Percentiles rank a stretch among this genome's conserved stretches.
Conservation (phyloP, 345 rosid genomes). For the Lumnitzera racemosa region DNA sequence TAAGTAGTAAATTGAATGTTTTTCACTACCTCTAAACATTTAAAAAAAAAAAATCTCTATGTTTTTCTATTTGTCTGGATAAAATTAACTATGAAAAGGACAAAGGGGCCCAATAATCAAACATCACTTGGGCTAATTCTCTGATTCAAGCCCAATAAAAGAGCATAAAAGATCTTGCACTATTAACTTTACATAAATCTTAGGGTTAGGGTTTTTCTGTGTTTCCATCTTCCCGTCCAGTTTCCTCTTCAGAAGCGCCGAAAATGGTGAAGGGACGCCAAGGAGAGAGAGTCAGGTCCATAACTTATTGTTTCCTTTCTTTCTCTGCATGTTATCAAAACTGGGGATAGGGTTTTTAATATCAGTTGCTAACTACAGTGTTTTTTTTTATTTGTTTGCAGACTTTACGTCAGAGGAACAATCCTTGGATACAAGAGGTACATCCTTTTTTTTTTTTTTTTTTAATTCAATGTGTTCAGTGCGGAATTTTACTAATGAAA, state of each 20-base stretch:
- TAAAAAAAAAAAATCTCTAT: too few relatives aligned
- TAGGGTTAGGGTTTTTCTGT: slow-evolving; percentile 5
- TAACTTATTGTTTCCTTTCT: background rate
- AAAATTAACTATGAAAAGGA: too few relatives aligned
- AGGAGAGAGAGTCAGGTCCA: slow-evolving; percentile 89
- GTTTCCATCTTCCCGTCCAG: background rate
- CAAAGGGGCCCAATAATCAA: too few relatives aligned
- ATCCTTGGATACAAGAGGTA: slow-evolving; percentile 88
- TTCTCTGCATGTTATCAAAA: too few relatives aligned
- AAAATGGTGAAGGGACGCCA: slow-evolving; percentile 91
- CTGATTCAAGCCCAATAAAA: too few relatives aligned
- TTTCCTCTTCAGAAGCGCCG: background rate
- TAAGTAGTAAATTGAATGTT: too few relatives aligned
- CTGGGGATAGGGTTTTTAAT: too few relatives aligned
- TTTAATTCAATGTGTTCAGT: too few relatives aligned
- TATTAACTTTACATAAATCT: background rate
- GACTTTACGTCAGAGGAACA: slow-evolving; percentile 81
- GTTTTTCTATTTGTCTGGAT: too few relatives aligned
- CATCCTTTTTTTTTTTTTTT: background rate
- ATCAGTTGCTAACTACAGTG: background rate
- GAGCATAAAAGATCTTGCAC: background rate
- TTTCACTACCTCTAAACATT: too few relatives aligned
- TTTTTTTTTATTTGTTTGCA: slow-evolving; percentile 14
- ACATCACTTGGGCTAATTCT: too few relatives aligned
- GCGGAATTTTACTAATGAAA: too few relatives aligned